Base-by-base conservation (phyloP, 768 basidiomycete species). In the Dacryopinax primogenitus region DNA sequence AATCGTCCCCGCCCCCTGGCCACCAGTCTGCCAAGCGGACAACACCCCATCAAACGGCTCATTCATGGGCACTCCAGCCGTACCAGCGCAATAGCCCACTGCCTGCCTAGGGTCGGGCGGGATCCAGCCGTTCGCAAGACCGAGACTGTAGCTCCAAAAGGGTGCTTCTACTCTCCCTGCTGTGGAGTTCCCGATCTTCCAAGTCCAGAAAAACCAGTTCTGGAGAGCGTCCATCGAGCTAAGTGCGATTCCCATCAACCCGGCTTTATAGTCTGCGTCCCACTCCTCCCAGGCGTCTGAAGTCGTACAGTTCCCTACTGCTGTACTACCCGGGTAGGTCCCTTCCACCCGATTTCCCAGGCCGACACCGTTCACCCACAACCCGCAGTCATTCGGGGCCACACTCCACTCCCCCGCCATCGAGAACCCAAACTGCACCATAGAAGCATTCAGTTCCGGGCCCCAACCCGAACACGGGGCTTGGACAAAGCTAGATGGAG, bases 141-240 rank as follows among this genome's bases (percentile, higher is more conserved):
- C 78, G 61, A 77, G 75, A 64, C 74, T 73, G 72, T 78, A 78
- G 63, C 75, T 73, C 78, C 78, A 79, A 63, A 74, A 69, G 1
- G 75, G 73, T 35, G 67, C 68, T n/a, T 70, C 74, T 3, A 83
- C 78, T 2, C 69, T 77, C 58, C 80, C 80, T 30, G 79, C 76
- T 11, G 80, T 77, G 1, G 83, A 84, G 68, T 81, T 81, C 63
- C 85, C 86, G 62, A 88, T 82, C 80, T 86, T 87, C 88, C 87
- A 88, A 7, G 85, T 87, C 87, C 87, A 89, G 79, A 81, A 88
- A 76, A 85, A 88, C 78, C 78, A 86, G 71, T 86, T 80, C 68
- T 81, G 79, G 67, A 85, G 76, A 1, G 84, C 82, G 66, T 87
- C 86, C 86, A 87, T 87, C 65, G 79, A 78, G 23, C 82, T 79